These are phyloP conservation scores for Hebeloma cylindrosporum DNA, from an alignment of 768 basidiomycete species.

Conservation along the genomic window DNA sequence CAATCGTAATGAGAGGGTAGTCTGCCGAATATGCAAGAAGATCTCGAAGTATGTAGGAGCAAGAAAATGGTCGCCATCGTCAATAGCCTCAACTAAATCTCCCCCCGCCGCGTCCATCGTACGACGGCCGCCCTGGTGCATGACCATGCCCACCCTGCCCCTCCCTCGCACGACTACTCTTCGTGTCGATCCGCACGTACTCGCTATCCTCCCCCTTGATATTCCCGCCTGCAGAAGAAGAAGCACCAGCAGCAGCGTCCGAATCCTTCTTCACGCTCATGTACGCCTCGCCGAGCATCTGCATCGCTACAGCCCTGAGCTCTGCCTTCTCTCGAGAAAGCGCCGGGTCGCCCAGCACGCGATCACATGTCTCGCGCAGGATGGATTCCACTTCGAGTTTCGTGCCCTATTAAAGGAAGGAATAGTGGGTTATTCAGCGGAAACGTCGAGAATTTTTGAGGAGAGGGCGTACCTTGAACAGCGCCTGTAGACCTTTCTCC, in stretches of 20 bases:
- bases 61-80: too few relatives aligned
- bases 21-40: too few relatives aligned
- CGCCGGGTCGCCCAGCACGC: slow-evolving; percentile 60
- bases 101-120: too few relatives aligned
- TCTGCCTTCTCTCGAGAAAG: slow-evolving; percentile 59
- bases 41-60: too few relatives aligned
- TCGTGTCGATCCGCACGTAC: slow-evolving; percentile 82
- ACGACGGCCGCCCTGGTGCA: not conserved
- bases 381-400: slow-evolving; percentile 92
- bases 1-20: too few relatives aligned
- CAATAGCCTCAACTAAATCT: too few relatives aligned
- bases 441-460: slow-evolving; percentile 7
- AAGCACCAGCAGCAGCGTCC: slow-evolving; percentile 23
- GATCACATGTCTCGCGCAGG: slow-evolving; percentile 85
- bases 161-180: slow-evolving; percentile 51
- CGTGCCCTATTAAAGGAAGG: slow-evolving; percentile 57
- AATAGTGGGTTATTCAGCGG: not conserved
- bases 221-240: too few relatives aligned
- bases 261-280: slow-evolving; percentile 66
- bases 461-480: slow-evolving; percentile 69
- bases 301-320: slow-evolving; percentile 77
- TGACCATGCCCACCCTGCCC: slow-evolving; percentile 4
- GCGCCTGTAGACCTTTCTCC: slow-evolving; percentile 86
- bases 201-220: slow-evolving; percentile 67
- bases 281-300: slow-evolving; percentile 83